These are phyloP conservation scores for Verticillium dahliae DNA, from an alignment of 2,329 filamentous ascomycete species.

Conservation along the genomic window DNA sequence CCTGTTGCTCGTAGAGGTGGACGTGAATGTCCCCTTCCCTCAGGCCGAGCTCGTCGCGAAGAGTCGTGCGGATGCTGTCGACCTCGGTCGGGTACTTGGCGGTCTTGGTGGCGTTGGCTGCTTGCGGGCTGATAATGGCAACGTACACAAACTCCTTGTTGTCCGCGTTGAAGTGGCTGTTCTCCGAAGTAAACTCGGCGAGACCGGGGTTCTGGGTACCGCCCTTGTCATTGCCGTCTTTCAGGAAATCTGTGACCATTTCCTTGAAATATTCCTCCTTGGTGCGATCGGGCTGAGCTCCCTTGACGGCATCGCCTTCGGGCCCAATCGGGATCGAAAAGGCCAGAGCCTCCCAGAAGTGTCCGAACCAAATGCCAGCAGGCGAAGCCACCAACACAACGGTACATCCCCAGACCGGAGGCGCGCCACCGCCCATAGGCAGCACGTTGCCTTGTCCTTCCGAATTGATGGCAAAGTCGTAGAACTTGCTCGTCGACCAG, in stretches of 20 bases:
- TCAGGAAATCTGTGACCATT: background rate
- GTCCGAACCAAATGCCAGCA: constrained; percentile 1
- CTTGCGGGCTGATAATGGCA: background rate
- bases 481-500: background rate
- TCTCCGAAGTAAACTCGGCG: background rate
- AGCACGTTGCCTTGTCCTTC: background rate
- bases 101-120: background rate
- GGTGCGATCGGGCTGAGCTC: background rate
- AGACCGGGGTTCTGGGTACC: background rate
- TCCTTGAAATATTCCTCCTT: background rate
- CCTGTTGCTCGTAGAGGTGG: background rate
- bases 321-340: background rate
- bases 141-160: background rate
- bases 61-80: background rate
- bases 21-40: background rate
- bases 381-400: constrained; percentile 1
- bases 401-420: constrained; percentile 6
- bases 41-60: background rate
- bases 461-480: background rate
- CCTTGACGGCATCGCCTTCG: background rate
- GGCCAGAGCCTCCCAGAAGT: constrained; percentile 4
- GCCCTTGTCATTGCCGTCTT: background rate
- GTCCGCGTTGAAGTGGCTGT: background rate
- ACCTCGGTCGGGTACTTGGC: background rate
- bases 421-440: background rate